Conservation (phyloP, 768 basidiomycete genomes). For the Pisolithus marmoratus region DNA sequence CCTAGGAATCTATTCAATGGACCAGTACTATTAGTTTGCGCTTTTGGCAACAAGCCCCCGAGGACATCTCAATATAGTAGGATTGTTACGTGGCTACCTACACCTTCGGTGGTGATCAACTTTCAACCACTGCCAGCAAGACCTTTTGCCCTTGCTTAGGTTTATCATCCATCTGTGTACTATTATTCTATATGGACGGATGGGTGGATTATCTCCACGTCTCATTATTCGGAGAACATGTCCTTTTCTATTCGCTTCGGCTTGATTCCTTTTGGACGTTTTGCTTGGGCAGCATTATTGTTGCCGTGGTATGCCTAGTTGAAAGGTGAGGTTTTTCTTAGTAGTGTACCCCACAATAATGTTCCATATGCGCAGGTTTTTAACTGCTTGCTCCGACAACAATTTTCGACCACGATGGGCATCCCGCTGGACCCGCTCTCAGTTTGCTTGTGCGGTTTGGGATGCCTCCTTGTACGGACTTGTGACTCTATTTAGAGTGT, state of each 20-base stretch:
- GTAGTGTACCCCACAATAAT: background rate
- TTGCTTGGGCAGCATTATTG: constrained; percentile 39
- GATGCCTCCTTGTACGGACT: constrained; percentile 49
- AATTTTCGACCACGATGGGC: constrained; percentile 41
- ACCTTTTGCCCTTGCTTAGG: background rate
- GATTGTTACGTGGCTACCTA: no score
- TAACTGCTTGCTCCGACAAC: constrained; percentile 45
- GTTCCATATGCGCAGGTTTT: constrained; percentile 30
- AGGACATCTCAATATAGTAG: no score
- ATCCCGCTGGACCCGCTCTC: constrained; percentile 38
- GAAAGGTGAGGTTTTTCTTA: constrained; percentile 45
- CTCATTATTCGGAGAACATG: constrained; percentile 39
- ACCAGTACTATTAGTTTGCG: no score
- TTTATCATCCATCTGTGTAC: background rate
- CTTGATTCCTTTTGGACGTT: constrained; percentile 48
- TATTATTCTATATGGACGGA: constrained; percentile 31
- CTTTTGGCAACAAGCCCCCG: no score
- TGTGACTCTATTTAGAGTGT: constrained; percentile 60
- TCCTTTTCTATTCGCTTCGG: constrained; percentile 36
- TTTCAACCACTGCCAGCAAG: no score
- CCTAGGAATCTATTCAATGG: no score
- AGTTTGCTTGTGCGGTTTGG: constrained; percentile 46
- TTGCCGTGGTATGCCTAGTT: constrained; percentile 40
- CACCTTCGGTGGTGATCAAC: no score
- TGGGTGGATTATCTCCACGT: constrained; percentile 45